Conservation (phyloP, 2,329 filamentous ascomycete genomes). For the Aaosphaeria arxii region DNA sequence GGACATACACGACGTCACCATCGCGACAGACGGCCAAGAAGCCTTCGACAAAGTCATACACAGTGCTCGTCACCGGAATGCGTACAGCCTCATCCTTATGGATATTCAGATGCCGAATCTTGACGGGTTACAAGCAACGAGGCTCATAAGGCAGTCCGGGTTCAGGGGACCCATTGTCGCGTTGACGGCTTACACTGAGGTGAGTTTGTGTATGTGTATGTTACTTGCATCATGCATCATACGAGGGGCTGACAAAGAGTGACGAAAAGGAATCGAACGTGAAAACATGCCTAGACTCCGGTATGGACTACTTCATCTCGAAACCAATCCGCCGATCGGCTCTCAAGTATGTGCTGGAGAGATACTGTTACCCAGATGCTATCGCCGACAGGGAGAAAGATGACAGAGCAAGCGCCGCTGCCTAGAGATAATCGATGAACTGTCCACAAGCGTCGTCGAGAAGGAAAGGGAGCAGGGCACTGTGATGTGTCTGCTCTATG, state of each 20-base stretch:
- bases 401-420: neutral
- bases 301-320: constrained; percentile 85
- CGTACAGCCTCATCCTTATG: constrained; percentile 92
- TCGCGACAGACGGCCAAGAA: constrained; percentile 73
- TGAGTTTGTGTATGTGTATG: constrained; percentile 35
- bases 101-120: constrained; percentile 93
- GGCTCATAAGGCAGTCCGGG: constrained; percentile 79
- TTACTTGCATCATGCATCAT: neutral
- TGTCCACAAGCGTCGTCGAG: too few species aligned
- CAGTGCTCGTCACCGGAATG: constrained; percentile 69
- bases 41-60: constrained; percentile 82
- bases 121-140: constrained; percentile 82
- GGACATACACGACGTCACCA: constrained; percentile 80
- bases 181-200: constrained; percentile 64
- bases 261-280: too few species aligned
- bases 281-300: constrained; percentile 67
- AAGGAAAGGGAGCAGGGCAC: too few species aligned
- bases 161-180: constrained; percentile 88
- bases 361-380: constrained; percentile 74
- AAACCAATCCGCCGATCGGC: constrained; percentile 75
- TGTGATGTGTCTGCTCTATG: too few species aligned
- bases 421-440: too few species aligned
- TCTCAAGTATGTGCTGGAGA: constrained; percentile 80
- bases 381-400: constrained; percentile 55
- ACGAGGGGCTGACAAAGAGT: too few species aligned